Conservation (phyloP, 352 stramenopile genomes). For the Phytophthora pini region DNA sequence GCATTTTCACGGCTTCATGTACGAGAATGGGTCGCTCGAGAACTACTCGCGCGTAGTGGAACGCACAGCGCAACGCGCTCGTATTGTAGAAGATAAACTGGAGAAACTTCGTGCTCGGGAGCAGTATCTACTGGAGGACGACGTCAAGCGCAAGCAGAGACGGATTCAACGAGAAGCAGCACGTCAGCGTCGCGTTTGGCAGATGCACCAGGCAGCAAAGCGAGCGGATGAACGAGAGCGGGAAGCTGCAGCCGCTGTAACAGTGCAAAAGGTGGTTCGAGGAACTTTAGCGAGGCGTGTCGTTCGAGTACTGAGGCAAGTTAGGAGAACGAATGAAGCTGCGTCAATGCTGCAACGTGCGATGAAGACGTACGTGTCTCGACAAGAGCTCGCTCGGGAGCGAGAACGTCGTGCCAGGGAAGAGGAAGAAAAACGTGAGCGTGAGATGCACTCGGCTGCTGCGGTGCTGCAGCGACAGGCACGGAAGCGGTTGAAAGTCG, state of each 20-base stretch:
- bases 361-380: slow-evolving; percentile 39
- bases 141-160: slow-evolving; percentile 45
- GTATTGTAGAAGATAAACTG: slow-evolving; percentile 55
- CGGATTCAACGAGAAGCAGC: slow-evolving; percentile 48
- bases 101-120: slow-evolving; percentile 54
- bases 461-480: slow-evolving; percentile 55
- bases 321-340: slow-evolving; percentile 29
- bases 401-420: slow-evolving; percentile 29
- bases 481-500: slow-evolving; percentile 32
- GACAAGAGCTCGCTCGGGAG: slow-evolving; percentile 30
- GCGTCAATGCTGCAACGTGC: slow-evolving; percentile 42
- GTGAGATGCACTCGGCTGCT: slow-evolving; percentile 47
- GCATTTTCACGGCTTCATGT: slow-evolving; percentile 71
- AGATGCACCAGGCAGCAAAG: slow-evolving; percentile 56
- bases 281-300: slow-evolving; percentile 40
- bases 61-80: slow-evolving; percentile 51
- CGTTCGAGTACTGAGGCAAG: slow-evolving; percentile 17
- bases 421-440: slow-evolving; percentile 37
- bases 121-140: slow-evolving; percentile 47
- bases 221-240: slow-evolving; percentile 45
- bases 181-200: slow-evolving; percentile 56
- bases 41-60: slow-evolving; percentile 73
- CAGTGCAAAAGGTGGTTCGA: slow-evolving; percentile 51
- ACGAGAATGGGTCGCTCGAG: slow-evolving; percentile 72
- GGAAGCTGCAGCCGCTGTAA: slow-evolving; percentile 45